Conservation (phyloP, 2,329 filamentous ascomycete genomes). For the Didymella pinodella region DNA sequence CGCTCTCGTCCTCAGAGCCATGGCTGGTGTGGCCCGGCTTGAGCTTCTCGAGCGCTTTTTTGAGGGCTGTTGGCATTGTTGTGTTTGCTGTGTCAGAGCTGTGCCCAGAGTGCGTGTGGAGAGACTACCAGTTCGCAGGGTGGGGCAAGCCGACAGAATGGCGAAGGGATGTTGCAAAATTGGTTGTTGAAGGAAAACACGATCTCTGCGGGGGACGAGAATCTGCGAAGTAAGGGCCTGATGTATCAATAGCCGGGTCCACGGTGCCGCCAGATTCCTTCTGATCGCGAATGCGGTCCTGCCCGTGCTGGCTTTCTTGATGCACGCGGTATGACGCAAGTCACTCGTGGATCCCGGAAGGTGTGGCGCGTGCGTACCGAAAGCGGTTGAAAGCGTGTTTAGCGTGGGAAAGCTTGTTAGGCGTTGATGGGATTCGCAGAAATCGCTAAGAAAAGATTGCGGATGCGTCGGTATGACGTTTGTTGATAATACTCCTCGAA, state of each 20-base stretch:
- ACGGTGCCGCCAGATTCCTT: slow-evolving; percentile 7
- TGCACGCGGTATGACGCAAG: slow-evolving; percentile 24
- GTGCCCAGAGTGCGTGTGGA: slow-evolving; percentile 38
- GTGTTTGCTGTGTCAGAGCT: slow-evolving; percentile 29
- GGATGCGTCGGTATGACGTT: slow-evolving; percentile 25
- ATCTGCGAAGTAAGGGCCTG: slow-evolving; percentile 9
- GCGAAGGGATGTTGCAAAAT: slow-evolving; percentile 5
- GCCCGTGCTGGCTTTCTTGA: slow-evolving; percentile 19
- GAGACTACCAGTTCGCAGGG: slow-evolving; percentile 39
- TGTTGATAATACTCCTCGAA: slow-evolving; percentile 2
- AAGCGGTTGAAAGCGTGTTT: slow-evolving; percentile 12
- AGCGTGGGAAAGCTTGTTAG: slow-evolving; percentile 21
- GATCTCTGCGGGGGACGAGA: slow-evolving; percentile 6
- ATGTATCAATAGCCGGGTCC: slow-evolving; percentile 16
- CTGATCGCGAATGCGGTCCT: slow-evolving; percentile 14
- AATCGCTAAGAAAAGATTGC: slow-evolving; percentile 6
- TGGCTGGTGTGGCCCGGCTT: slow-evolving; percentile 48
- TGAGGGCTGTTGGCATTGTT: slow-evolving; percentile 50
- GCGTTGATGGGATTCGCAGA: slow-evolving; percentile 8
- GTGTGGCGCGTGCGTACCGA: slow-evolving; percentile 21
- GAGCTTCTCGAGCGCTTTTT: slow-evolving; percentile 56
- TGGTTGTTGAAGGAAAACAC: slow-evolving; percentile 5
- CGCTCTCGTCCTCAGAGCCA: slow-evolving; percentile 47
- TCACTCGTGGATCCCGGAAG: slow-evolving; percentile 15
- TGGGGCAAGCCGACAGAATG: slow-evolving; percentile 37